These are phyloP conservation scores for Micromonas commoda DNA, from an alignment of 139 green algal species.

Conservation along the genomic window DNA sequence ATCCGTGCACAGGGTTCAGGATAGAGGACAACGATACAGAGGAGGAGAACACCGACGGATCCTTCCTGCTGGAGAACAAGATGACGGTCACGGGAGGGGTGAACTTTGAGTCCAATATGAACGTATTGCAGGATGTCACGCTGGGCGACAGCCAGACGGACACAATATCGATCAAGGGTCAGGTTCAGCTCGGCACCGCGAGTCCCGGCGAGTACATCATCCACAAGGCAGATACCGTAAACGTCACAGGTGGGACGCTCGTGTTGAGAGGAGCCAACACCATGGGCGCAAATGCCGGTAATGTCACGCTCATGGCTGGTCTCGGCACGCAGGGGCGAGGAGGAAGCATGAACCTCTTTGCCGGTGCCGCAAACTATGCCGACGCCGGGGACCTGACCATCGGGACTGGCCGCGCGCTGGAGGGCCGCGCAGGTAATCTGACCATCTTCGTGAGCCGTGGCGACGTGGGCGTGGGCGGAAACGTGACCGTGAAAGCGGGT, in stretches of 20 bases:
- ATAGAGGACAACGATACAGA: background rate
- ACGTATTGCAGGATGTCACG: background rate
- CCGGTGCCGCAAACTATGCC: background rate
- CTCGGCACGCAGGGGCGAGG: background rate
- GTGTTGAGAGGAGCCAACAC: background rate
- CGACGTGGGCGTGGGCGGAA: background rate
- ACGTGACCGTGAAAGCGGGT: background rate
- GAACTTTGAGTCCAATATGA: background rate
- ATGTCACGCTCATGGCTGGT: conserved; percentile 9
- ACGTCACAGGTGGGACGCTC: background rate
- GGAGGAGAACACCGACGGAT: conserved; percentile 1
- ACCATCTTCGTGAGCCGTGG: background rate
- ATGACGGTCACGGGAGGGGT: conserved; percentile 12
- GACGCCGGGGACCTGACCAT: background rate
- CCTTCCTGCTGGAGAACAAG: conserved; percentile 15
- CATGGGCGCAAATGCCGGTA: background rate
- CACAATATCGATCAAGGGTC: background rate
- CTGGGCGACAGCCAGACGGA: conserved; percentile 14
- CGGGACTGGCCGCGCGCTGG: background rate
- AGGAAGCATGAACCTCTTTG: background rate
- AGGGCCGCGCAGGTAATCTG: background rate
- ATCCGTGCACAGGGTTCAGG: conserved; percentile 25
- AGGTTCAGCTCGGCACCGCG: background rate
- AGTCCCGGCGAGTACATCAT: background rate
- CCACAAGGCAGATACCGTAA: background rate